Evolutionary conservation across 2,329 filamentous ascomycete genomes (phyloP), one percentile per base, ranked within the genome.

Genomic region (Myriangium duriaei): DNA sequence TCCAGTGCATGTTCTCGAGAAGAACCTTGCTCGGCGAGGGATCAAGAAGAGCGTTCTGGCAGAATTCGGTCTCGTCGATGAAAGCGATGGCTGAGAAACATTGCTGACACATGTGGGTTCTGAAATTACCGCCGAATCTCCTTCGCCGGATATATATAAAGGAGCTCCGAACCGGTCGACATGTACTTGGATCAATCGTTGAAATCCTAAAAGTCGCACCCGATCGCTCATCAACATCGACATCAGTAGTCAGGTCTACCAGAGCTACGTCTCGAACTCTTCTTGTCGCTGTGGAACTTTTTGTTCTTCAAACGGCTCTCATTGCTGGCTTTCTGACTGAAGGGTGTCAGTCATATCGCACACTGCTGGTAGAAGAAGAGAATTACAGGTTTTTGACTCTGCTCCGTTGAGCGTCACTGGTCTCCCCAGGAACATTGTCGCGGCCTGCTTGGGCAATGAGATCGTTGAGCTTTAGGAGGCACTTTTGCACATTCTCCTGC

Each of bases 281-380:
- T 79, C 58, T 78, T 79, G 49, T 60, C 66, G 51, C 74, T 76
- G 43, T 72, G 71, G 36, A 64, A 53, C 56, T 77, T 77, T 58
- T 79, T 79, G 42, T 55, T 56, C 52, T 63, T 69, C 45, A 77
- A 54, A 45, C 74, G 59, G 29, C 64, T 58, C 50, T 75, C 71
- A 43, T 76, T 76, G 47, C 72, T 70, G 18, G 64, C 62, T 42
- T 67, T 70, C 57, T 75, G 65, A 39, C 69, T 72, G 46, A 47
- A 44, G 42, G 45, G 39, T 38, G 26, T 33, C 21, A 30, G 11
- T 12, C 30, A 18, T 29, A 30, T 30, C 4, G 1, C 21, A 26
- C n/a, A 11, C 14, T 28, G 34, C 35, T 15, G 12, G 11, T 38
- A 40, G 32, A 16, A 42, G 28, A 16, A 18, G 11, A 9, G 28